These are phyloP conservation scores for Millerago galiae DNA, from an alignment of 805 yeast genomes.

Conservation along the genomic window DNA sequence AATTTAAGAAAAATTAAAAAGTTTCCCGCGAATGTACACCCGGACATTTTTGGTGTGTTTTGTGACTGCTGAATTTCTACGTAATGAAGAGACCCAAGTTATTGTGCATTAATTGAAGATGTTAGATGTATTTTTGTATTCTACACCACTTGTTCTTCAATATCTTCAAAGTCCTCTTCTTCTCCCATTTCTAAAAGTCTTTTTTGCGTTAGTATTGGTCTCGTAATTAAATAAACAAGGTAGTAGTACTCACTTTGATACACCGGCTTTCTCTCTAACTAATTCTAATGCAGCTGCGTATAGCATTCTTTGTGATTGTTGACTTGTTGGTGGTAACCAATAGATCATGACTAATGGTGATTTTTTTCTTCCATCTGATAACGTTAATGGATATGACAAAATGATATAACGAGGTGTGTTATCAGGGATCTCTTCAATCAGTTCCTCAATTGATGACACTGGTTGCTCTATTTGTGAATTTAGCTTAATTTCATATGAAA, in stretches of 20 bases:
- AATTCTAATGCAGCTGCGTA: constrained; percentile 88
- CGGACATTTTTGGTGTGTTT: not conserved
- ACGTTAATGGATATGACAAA: constrained; percentile 66
- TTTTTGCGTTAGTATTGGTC: constrained; percentile 17
- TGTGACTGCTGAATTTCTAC: not conserved
- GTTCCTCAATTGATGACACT: constrained; percentile 47
- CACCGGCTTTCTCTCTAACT: constrained; percentile 52
- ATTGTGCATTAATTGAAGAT: too few relatives aligned
- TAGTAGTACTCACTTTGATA: constrained; percentile 23
- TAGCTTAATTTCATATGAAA: constrained; percentile 42
- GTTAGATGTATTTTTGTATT: too few relatives aligned
- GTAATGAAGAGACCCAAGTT: not conserved
- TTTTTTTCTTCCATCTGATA: constrained; percentile 64
- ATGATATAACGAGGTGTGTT: constrained; percentile 72
- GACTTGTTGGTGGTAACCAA: constrained; percentile 84
- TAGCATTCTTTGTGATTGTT: constrained; percentile 76
- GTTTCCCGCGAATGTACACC: not conserved
- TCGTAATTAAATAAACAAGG: constrained; percentile 14
- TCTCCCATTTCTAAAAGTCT: constrained; percentile 58
- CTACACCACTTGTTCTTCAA: constrained; percentile 31
- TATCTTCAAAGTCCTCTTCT: constrained; percentile 62
- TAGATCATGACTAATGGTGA: constrained; percentile 77
- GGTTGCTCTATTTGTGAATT: constrained; percentile 40
- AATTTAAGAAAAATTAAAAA: not conserved
- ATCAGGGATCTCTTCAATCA: constrained; percentile 75